These are phyloP conservation scores for Phoma sp. DNA, from an alignment of 2,329 filamentous ascomycete genomes.

Conservation along the genomic window DNA sequence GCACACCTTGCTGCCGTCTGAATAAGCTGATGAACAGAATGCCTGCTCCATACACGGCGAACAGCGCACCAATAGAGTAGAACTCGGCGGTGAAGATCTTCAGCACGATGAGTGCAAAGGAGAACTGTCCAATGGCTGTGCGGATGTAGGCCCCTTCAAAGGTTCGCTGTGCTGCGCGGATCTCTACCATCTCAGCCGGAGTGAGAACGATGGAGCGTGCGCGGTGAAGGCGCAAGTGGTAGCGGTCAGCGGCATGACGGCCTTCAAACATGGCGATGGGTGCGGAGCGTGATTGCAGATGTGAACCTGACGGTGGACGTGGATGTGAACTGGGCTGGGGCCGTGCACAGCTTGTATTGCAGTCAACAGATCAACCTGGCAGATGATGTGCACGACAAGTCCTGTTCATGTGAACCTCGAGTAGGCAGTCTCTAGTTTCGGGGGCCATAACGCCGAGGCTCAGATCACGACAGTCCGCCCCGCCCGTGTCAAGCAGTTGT, in stretches of 20 bases:
- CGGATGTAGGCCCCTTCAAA: conserved; percentile 98
- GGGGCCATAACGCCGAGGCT: conserved; percentile 11
- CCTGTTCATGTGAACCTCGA: conserved; percentile 3
- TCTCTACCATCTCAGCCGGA: conserved; percentile 85
- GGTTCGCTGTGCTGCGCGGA: conserved; percentile 91
- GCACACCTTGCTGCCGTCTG: conserved; percentile 75
- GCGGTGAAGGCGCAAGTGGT: conserved; percentile 81
- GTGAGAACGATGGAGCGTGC: conserved; percentile 84
- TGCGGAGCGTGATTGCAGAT: not conserved
- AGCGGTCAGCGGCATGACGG: conserved; percentile 71
- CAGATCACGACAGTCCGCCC: conserved; percentile 3
- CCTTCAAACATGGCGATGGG: conserved; percentile 43
- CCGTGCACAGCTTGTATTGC: not conserved
- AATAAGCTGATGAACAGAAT: conserved; percentile 84
- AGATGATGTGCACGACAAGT: conserved; percentile 3
- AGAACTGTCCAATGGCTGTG: conserved; percentile 92
- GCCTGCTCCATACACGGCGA: conserved; percentile 87
- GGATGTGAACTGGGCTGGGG: not conserved
- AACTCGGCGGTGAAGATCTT: conserved; percentile 98
- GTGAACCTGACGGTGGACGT: not conserved
- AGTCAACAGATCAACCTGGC: conserved; percentile 5
- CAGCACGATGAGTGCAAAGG: conserved; percentile 89
- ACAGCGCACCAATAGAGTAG: conserved; percentile 94
- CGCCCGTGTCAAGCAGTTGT: not conserved
- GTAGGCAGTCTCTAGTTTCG: not conserved